Percentiles rank a stretch among this genome's conserved stretches.
Conservation (phyloP, 192 early-diverging fungal genomes). For the Linnemannia hyalina region DNA sequence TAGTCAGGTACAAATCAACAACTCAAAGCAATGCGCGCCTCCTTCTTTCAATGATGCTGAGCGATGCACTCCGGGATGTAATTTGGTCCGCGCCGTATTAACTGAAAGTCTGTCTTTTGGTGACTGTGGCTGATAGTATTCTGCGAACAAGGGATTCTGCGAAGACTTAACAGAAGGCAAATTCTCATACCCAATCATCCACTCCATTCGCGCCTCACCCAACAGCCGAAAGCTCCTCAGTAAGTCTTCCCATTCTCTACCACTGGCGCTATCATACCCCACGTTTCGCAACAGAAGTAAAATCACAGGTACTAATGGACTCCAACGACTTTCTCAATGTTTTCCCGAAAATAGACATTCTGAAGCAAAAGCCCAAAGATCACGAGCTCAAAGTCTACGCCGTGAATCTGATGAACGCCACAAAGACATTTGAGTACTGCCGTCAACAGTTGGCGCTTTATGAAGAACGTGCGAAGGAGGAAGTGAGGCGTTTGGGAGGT, state of each 20-base stretch:
- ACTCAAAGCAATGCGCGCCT: too few species aligned
- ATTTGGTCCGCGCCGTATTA: background rate
- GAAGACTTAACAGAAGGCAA: constrained; percentile 99
- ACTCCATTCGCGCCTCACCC: constrained; percentile 78
- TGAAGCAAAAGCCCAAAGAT: constrained; percentile 88
- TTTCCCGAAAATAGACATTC: constrained; percentile 70
- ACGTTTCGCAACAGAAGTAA: background rate
- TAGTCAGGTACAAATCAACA: constrained; percentile 64
- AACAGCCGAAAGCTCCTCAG: constrained; percentile 79
- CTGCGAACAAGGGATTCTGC: constrained; percentile 96
- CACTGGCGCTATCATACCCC: too few species aligned
- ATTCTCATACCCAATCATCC: constrained; percentile 96
- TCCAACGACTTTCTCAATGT: background rate
- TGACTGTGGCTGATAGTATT: constrained; percentile 70
- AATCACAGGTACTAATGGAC: background rate
- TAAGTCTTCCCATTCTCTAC: constrained; percentile 39
- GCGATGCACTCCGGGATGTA: background rate
- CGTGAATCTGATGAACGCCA: constrained; percentile 82
- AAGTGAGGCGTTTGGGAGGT: constrained; percentile 82
- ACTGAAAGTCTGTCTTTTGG: background rate
- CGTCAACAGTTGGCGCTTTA: constrained; percentile 69
- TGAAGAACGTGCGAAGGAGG: constrained; percentile 72
- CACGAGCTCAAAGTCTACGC: constrained; percentile 91
- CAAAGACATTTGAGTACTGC: constrained; percentile 87
- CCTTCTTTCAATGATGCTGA: background rate